These are phyloP conservation scores for Stromatinia cepivora DNA, from an alignment of 2,329 filamentous ascomycete species.

Conservation along the genomic window DNA sequence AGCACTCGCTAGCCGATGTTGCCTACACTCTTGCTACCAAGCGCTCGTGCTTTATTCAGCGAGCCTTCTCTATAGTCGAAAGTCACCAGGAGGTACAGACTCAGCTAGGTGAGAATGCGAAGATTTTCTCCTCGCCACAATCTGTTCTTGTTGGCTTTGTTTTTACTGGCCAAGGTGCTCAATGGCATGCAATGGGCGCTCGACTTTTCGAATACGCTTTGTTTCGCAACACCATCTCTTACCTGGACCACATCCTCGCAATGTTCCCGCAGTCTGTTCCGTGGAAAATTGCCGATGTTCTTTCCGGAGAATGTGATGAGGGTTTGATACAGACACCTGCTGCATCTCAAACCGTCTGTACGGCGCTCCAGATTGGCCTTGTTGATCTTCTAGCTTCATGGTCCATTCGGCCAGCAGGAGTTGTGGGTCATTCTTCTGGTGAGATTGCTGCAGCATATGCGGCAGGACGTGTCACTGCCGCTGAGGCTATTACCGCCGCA, in stretches of 20 bases:
- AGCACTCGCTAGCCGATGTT: too few species aligned
- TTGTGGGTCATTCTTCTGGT: slow-evolving; percentile 49
- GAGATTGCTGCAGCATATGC: slow-evolving; percentile 51
- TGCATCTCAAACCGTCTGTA: slow-evolving; percentile 45
- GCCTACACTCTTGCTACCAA: too few species aligned
- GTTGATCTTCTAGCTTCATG: slow-evolving; percentile 47
- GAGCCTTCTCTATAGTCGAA: too few species aligned
- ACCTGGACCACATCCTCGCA: slow-evolving; percentile 5
- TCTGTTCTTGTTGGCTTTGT: too few species aligned
- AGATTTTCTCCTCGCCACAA: too few species aligned
- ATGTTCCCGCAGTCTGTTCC: neutral
- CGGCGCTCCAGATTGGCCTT: slow-evolving; percentile 49
- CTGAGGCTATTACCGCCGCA: slow-evolving; percentile 46
- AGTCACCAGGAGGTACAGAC: too few species aligned
- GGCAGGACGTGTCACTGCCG: slow-evolving; percentile 39
- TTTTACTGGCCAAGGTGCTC: slow-evolving; percentile 39
- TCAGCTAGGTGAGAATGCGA: too few species aligned
- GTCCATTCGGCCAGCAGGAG: slow-evolving; percentile 43
- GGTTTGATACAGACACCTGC: slow-evolving; percentile 39
- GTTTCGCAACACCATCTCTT: slow-evolving; percentile 28
- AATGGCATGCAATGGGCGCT: slow-evolving; percentile 35
- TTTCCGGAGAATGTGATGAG: slow-evolving; percentile 5
- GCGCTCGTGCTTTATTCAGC: too few species aligned
- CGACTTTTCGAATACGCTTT: slow-evolving; percentile 25
- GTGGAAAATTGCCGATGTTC: slow-evolving; percentile 38